Evolutionary conservation across 2,329 filamentous ascomycete genomes (phyloP), one percentile per base, ranked within the genome.

Genomic region (Salinomyces thailandicus): DNA sequence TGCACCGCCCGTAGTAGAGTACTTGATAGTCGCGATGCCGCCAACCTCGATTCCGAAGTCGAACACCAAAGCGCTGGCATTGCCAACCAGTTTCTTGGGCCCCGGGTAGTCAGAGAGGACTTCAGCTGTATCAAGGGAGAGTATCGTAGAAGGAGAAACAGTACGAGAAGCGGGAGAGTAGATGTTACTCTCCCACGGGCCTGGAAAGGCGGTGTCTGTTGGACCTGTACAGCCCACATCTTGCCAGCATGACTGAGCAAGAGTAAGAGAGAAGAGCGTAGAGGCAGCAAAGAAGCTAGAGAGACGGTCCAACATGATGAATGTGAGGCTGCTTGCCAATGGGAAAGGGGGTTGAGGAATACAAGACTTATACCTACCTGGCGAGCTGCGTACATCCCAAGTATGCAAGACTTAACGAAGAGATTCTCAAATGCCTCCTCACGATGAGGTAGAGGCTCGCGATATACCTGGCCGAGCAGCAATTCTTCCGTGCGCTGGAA

Each of bases 21-120:
- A 77, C 7, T 62, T 53, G n/a, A 77, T 46, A 3, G 63, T 66
- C 4, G 71, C 56, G 37, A 75, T 66, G 4, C 73, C 73, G 24
- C 72, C 73, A 4, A 77, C 71, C 49, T 76, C 71, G 16, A 65
- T 59, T 3, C 72, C 72, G 49, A 77, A 77, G 51, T 77, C 73
- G 38, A 74, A 72, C 2, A 75, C 66, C 2, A 73, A 51, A n/a
- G 62, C 60, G 3, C 68, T 71, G 8, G 67, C 69, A 47, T 75
- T 73, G 8, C 63, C 61, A 6, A 46, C 43, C 4, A 70, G 50
- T 1, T 45, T 49, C 2, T 51, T 49, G 11, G 42, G 29, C 29
- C 54, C 46, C 5, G 54, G 38, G 50, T 61, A 60, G 27, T 43
- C 18, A 4, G 52, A 52, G 49, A 59, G 58, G 36, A 39, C 41